phyloP scores from a whole-genome alignment of 83 land plant genomes.

The Picea engelmannii region DNA sequence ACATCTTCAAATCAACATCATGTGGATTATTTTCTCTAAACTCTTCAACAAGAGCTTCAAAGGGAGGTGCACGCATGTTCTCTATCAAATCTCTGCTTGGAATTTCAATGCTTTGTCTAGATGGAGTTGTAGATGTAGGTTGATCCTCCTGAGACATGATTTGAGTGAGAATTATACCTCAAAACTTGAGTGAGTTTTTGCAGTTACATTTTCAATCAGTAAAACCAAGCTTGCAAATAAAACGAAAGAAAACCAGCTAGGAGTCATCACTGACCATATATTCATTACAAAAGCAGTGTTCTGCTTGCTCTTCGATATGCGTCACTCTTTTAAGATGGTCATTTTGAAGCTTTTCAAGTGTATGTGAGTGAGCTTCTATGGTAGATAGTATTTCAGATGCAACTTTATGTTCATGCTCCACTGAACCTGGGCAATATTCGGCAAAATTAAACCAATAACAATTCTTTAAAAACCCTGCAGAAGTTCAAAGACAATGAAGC shows the following conservation, averaged over 20 bases:
- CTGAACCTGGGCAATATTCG: slow-evolving; percentile 26
- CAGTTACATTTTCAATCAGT: background rate
- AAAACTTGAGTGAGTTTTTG: background rate
- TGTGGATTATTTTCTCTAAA: slow-evolving; percentile 59
- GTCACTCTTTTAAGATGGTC: slow-evolving; percentile 37
- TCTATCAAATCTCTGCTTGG: slow-evolving; percentile 62
- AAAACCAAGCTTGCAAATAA: background rate
- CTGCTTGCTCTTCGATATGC: slow-evolving; percentile 32
- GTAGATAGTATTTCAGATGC: slow-evolving; percentile 30
- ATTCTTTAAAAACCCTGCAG: background rate
- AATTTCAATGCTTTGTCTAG: slow-evolving; percentile 35
- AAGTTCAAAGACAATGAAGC: background rate
- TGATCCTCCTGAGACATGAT: slow-evolving; percentile 51
- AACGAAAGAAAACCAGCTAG: background rate
- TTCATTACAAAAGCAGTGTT: slow-evolving; percentile 35
- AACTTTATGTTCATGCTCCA: slow-evolving; percentile 32
- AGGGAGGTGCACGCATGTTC: slow-evolving; percentile 57
- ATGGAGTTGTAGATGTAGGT: slow-evolving; percentile 56
- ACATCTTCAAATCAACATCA: slow-evolving; percentile 16
- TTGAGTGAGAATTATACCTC: background rate
- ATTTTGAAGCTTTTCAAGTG: slow-evolving; percentile 24
- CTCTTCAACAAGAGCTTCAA: slow-evolving; percentile 55
- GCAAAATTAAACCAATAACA: background rate
- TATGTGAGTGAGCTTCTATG: slow-evolving; percentile 27
- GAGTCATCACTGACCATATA: slow-evolving; percentile 42